Percentiles rank a stretch among this genome's conserved stretches.
Conservation (phyloP, 441 rosid genomes). For the Raphanus hybrid region DNA sequence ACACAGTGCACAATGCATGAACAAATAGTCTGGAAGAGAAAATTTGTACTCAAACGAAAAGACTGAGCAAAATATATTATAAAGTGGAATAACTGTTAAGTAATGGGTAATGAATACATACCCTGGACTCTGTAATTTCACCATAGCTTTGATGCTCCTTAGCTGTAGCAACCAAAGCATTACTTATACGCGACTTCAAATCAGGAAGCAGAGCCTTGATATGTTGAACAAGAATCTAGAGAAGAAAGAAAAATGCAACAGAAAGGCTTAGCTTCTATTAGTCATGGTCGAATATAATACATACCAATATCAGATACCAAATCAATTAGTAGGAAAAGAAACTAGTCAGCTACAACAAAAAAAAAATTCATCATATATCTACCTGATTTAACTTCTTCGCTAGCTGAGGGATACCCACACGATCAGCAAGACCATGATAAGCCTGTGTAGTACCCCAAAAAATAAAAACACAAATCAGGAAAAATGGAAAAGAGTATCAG, state of each 20-base stretch:
- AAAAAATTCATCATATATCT: not conserved
- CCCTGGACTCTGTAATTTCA: slow-evolving; percentile 56
- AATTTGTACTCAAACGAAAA: slow-evolving; percentile 18
- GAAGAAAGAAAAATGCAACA: not conserved
- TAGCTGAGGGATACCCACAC: slow-evolving; percentile 65
- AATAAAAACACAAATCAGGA: slow-evolving; percentile 9
- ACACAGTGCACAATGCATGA: slow-evolving; percentile 14
- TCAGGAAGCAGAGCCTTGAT: slow-evolving; percentile 62
- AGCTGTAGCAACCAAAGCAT: slow-evolving; percentile 49
- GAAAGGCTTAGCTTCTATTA: slow-evolving; percentile 24
- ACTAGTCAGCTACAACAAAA: slow-evolving; percentile 15
- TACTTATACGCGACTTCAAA: slow-evolving; percentile 59
- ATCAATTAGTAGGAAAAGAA: not conserved
- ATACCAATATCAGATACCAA: not conserved
- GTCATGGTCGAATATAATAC: slow-evolving; percentile 11
- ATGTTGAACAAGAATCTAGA: slow-evolving; percentile 66
- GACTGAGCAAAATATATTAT: slow-evolving; percentile 1
- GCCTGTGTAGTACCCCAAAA: slow-evolving; percentile 44
- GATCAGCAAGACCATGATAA: slow-evolving; percentile 63
- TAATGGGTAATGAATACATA: slow-evolving; percentile 35
- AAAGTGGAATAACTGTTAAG: not conserved
- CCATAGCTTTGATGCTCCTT: slow-evolving; percentile 63
- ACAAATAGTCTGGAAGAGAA: slow-evolving; percentile 14
- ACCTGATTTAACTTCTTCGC: slow-evolving; percentile 79
- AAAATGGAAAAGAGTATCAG: not conserved